Evolutionary conservation across 768 basidiomycete species (phyloP), one percentile per base, ranked within the genome.

Genomic region (Mycena pura): DNA sequence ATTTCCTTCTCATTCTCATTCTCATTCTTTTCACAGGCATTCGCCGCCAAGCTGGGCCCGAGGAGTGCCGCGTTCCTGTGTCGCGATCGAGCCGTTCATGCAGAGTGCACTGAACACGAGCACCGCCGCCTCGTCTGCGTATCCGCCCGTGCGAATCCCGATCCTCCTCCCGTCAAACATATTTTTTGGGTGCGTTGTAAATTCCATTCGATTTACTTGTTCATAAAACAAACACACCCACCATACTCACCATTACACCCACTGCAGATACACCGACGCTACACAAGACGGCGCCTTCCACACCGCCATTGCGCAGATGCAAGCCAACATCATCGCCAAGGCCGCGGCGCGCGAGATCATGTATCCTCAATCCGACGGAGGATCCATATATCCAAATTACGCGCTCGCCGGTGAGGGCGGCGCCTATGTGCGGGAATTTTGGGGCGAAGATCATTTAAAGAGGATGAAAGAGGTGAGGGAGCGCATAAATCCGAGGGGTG

Each of bases 51-150:
- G 28, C 47, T 62, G 27, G 41, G 40, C 5, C 25, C 39, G 7
- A 62, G 43, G 34, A 56, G 60, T 27, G 53, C 53, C 9, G 60
- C 39, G 5, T 62, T 36, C 17, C 7, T 62, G 29, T 48, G 47
- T 62, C 48, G 60, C 60, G 10, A 62, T 62, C 32, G 60, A 62
- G 47, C 60, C 60, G 24, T 62, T 62, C 60, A 56, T 62, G 53
- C 10, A 46, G 0, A 47, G 7, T 15, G 19, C 60, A 1, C 32
- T 62, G 19, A 62, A n/a, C 40, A 27, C 5, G 39, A 24, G 13
- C 15, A n/a, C n/a, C n/a, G n/a, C n/a, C n/a, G 3, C 11, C 41
- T 62, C 52, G 3, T 61, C 60, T 9, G 60, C 60, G n/a, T 62
- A 62, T 17, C 60, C 60, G 1, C 60, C 60, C 24, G 40, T 62